Base-by-base conservation (phyloP, 1,139 yeast genomes). In the Dujonia santamariae region DNA sequence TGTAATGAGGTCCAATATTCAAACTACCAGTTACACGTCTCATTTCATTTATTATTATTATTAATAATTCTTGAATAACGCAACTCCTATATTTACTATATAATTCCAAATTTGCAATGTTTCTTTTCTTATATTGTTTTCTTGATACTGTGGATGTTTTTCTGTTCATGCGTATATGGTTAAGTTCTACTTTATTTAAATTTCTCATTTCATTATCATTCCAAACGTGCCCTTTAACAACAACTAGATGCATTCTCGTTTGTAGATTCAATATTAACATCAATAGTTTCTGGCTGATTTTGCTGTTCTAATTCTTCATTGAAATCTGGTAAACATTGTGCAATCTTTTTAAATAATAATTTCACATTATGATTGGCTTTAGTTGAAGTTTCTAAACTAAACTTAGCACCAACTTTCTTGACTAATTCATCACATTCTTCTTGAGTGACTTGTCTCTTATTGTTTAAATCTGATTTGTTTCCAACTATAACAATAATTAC, bases 331-430 rank as follows among this genome's bases (percentile, higher is more conserved):
- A 92, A 72, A 37, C 87, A 79, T 54, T 84, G 85, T 9, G 97
- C 98, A 43, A 92, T 85, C 54, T 83, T 85, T 54, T 88, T 86
- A 63, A 92, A 92, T 45, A 92, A 66, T 38, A 80, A 75, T 61
- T 92, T 90, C 36, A 92, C 96, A 51, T 92, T 92, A 56, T 88
- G 85, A 30, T 96, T 96, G 33, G 92, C 92, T 61, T 90, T 92
- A 20, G 97, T 94, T 43, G 95, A 84, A 3, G 98, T 92, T 55
- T 92, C 98, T 56, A 92, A 80, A 56, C 83, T 87, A 43, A 84
- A 78, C 51, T 80, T 75, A 28, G 92, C 88, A 7, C 86, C 88
- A n/a, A 61, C 61, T 31, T 54, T 53, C 34, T 56, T 50, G 35
- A 59, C 59, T 46, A 86, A 66, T 34, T 74, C 75, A 51, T 86